Conservation (phyloP, 2,329 filamentous ascomycete species). For the Fusarium transvaalense region DNA sequence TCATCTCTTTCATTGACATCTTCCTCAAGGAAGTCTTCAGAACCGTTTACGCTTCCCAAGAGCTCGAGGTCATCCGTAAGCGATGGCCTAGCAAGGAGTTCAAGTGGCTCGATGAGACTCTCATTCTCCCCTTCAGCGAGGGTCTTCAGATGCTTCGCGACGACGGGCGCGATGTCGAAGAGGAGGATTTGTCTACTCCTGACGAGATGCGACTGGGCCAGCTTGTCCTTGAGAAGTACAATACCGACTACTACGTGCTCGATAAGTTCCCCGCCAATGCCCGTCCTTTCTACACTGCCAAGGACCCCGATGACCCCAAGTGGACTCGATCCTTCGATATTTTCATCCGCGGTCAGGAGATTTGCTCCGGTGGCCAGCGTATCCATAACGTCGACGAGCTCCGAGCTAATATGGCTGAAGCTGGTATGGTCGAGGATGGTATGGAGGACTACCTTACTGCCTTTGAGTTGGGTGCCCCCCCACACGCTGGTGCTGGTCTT, state of each 20-base stretch:
- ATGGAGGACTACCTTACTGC: constrained; percentile 93
- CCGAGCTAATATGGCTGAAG: constrained; percentile 79
- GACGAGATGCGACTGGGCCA: constrained; percentile 89
- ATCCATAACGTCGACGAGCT: constrained; percentile 84
- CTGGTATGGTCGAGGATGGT: constrained; percentile 80
- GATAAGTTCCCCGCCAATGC: constrained; percentile 91
- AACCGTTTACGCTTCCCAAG: constrained; percentile 63
- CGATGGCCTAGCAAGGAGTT: constrained; percentile 90
- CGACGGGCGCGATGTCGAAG: constrained; percentile 80
- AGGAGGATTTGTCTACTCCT: constrained; percentile 84
- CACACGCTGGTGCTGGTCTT: constrained; percentile 90
- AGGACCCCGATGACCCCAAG: constrained; percentile 76
- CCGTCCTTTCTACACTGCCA: constrained; percentile 92
- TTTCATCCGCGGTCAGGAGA: constrained; percentile 92
- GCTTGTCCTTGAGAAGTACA: constrained; percentile 86
- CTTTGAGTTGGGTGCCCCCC: constrained; percentile 89
- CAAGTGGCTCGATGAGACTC: constrained; percentile 87
- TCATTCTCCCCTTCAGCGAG: constrained; percentile 82
- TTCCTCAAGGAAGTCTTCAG: constrained; percentile 80
- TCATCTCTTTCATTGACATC: constrained; percentile 80
- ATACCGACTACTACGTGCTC: constrained; percentile 92
- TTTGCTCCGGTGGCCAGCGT: constrained; percentile 91
- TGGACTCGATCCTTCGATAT: constrained; percentile 96
- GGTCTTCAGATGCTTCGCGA: constrained; percentile 85
- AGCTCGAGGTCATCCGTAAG: constrained; percentile 83